These are phyloP conservation scores for Termitomyces sp. DNA, from an alignment of 768 basidiomycete genomes.

Conservation along the genomic window DNA sequence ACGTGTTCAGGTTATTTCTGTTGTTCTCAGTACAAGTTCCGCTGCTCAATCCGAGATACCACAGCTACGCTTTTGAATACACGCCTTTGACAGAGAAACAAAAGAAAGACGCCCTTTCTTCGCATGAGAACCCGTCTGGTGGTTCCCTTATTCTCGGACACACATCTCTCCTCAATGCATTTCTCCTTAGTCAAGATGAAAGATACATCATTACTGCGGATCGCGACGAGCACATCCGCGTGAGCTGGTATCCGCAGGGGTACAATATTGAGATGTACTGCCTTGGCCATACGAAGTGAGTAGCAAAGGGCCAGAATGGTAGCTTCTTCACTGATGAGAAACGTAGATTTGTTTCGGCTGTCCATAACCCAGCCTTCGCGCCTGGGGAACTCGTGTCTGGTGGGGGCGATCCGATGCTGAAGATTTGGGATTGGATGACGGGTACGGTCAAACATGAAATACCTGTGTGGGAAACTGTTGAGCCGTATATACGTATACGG, in stretches of 20 bases:
- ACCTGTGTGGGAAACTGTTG: slow-evolving; percentile 41
- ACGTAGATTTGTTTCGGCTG: slow-evolving; percentile 70
- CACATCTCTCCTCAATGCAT: slow-evolving; percentile 76
- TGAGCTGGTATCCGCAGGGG: slow-evolving; percentile 87
- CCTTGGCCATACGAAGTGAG: slow-evolving; percentile 79
- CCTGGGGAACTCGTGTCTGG: slow-evolving; percentile 68
- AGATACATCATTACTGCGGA: slow-evolving; percentile 85
- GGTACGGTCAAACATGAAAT: slow-evolving; percentile 56
- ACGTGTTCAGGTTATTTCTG: slow-evolving; percentile 70
- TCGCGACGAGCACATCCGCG: slow-evolving; percentile 91
- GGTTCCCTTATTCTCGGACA: slow-evolving; percentile 83
- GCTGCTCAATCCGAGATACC: neutral
- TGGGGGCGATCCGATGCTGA: slow-evolving; percentile 78
- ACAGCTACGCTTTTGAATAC: slow-evolving; percentile 60
- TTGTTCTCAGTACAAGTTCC: neutral
- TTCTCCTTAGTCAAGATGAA: slow-evolving; percentile 65
- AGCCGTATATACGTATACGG: slow-evolving; percentile 45
- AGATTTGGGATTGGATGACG: slow-evolving; percentile 77
- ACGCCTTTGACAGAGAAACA: slow-evolving; percentile 25
- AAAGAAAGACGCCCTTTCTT: slow-evolving; percentile 40
- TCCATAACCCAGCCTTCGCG: slow-evolving; percentile 58
- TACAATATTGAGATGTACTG: slow-evolving; percentile 85
- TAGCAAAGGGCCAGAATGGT: neutral
- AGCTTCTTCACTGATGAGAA: neutral
- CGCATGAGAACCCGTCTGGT: slow-evolving; percentile 68